These are phyloP conservation scores for Zychaea mexicana DNA, from an alignment of 371 early-diverging fungal species.

Conservation along the genomic window DNA sequence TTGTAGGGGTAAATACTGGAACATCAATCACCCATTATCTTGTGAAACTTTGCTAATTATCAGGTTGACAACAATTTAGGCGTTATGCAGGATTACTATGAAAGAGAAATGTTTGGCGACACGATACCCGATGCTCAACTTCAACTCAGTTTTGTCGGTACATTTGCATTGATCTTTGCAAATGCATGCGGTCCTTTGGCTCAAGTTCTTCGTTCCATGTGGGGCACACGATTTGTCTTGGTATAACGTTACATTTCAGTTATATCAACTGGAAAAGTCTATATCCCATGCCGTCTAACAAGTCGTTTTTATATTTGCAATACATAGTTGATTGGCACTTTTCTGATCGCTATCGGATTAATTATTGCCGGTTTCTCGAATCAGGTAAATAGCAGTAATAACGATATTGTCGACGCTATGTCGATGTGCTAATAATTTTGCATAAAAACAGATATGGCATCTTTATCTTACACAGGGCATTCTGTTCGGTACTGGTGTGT, in stretches of 20 bases:
- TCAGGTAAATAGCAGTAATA: constrained; percentile 13
- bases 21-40: too few relatives aligned
- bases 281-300: too few relatives aligned
- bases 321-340: constrained; percentile 17
- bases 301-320: too few relatives aligned
- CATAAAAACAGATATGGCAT: constrained; percentile 57
- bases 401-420: neutral
- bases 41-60: too few relatives aligned
- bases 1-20: too few relatives aligned
- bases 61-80: constrained; percentile 17
- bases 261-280: too few relatives aligned
- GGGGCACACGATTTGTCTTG: constrained; percentile 25
- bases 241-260: neutral
- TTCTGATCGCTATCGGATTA: constrained; percentile 25
- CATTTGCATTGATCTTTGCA: constrained; percentile 23
- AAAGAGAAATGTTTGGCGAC: constrained; percentile 21
- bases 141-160: constrained; percentile 39
- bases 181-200: constrained; percentile 29
- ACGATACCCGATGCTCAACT: constrained; percentile 11
- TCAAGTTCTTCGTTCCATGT: constrained; percentile 23
- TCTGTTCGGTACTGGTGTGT: constrained; percentile 64
- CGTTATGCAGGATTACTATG: constrained; percentile 31
- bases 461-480: constrained; percentile 71
- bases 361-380: constrained; percentile 35
- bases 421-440: neutral